These are phyloP conservation scores for Zalaria obscura DNA, from an alignment of 2,329 filamentous ascomycete genomes.

Conservation along the genomic window DNA sequence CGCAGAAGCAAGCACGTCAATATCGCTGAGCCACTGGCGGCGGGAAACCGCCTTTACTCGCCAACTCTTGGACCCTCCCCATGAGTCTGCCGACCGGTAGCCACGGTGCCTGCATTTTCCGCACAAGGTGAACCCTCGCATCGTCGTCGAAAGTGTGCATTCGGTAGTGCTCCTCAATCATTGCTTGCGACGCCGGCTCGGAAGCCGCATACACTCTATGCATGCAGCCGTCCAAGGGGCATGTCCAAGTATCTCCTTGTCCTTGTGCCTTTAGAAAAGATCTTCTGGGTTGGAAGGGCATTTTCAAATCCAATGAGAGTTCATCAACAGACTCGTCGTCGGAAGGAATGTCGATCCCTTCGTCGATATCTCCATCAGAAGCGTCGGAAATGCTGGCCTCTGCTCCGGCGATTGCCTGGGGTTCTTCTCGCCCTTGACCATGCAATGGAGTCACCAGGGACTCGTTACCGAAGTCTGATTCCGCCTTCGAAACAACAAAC, in stretches of 20 bases:
- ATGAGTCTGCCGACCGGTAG: slow-evolving; percentile 30
- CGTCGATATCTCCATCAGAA: slow-evolving; percentile 10
- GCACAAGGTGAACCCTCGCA: slow-evolving; percentile 36
- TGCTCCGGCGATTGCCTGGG: no score
- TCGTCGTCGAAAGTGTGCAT: slow-evolving; percentile 44
- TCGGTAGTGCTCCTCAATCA: slow-evolving; percentile 47
- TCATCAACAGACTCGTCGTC: slow-evolving; percentile 4
- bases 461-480: slow-evolving; percentile 14
- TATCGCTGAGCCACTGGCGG: slow-evolving; percentile 5
- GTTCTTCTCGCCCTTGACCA: no score
- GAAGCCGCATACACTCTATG: slow-evolving; percentile 51
- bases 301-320: slow-evolving; percentile 1
- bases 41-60: slow-evolving; percentile 10
- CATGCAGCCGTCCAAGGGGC: slow-evolving; percentile 48
- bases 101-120: slow-evolving; percentile 38
- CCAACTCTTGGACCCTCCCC: slow-evolving; percentile 30
- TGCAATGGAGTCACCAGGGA: no score
- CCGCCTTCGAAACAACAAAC: slow-evolving; percentile 16
- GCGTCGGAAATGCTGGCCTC: no score
- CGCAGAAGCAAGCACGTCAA: slow-evolving; percentile 2
- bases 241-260: slow-evolving; percentile 45
- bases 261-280: neutral
- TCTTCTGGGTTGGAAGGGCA: neutral
- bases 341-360: slow-evolving; percentile 19
- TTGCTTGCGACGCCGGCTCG: slow-evolving; percentile 36